Evolutionary conservation across 805 yeast species (phyloP).

Genomic region (Middelhovenomyces tepae): DNA sequence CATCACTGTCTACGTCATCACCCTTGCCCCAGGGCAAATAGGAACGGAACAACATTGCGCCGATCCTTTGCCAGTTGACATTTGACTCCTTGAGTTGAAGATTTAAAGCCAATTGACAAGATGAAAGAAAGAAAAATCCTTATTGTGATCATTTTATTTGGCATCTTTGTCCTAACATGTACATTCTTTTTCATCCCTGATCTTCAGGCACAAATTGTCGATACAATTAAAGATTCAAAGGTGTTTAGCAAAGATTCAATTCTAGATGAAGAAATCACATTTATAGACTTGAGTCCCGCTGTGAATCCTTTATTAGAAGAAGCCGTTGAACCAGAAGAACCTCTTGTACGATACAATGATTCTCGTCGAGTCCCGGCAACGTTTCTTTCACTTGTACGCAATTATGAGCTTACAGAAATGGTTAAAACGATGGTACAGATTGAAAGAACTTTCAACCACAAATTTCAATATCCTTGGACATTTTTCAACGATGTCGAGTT

Average conservation of each 20-base stretch:
- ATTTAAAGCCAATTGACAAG: not conserved
- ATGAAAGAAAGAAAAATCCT: not conserved
- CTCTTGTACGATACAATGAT: too few species aligned
- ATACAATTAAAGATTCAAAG: not conserved
- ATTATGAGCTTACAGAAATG: slow-evolving; percentile 46
- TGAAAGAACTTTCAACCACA: slow-evolving; percentile 56
- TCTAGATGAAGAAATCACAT: too few species aligned
- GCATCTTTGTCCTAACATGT: slow-evolving; percentile 1
- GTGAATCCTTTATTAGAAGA: too few species aligned
- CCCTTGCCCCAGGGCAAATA: too few species aligned
- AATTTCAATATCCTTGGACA: slow-evolving; percentile 74
- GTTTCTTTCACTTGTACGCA: slow-evolving; percentile 61
- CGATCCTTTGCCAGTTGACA: too few species aligned
- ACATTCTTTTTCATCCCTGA: not conserved
- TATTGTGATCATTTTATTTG: not conserved
- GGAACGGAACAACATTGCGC: too few species aligned
- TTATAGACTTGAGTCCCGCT: too few species aligned
- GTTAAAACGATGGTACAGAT: slow-evolving; percentile 47
- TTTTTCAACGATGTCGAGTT: slow-evolving; percentile 68
- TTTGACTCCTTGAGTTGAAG: too few species aligned
- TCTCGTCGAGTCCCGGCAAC: slow-evolving; percentile 56
- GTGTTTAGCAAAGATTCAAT: too few species aligned
- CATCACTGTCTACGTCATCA: too few species aligned
- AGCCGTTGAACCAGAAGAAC: too few species aligned
- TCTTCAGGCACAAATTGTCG: not conserved